phyloP scores from a whole-genome alignment of 208 protist species.

The Acanthamoeba castellanii region DNA sequence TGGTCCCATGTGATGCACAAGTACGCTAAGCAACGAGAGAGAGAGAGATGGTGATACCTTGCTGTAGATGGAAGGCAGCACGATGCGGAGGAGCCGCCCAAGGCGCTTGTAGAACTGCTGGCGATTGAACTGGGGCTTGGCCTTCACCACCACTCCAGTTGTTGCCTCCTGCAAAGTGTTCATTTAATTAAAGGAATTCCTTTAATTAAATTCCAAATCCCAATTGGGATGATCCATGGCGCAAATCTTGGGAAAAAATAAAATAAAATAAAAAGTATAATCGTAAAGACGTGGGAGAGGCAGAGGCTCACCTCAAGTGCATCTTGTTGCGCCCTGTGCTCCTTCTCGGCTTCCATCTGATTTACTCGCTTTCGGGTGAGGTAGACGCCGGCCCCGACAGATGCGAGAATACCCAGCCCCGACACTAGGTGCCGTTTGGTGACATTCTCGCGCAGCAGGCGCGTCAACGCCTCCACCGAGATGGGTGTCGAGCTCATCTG shows the following conservation, averaged over 20 bases:
- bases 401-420: constrained; percentile 14
- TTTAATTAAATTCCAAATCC: too few species aligned
- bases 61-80: constrained; percentile 57
- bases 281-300: too few species aligned
- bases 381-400: neutral
- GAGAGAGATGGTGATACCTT: constrained; percentile 45
- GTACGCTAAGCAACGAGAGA: neutral
- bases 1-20: neutral
- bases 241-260: neutral
- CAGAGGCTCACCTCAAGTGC: neutral
- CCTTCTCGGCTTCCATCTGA: constrained; percentile 37
- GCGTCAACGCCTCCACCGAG: neutral
- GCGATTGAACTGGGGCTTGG: constrained; percentile 31
- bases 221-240: too few species aligned
- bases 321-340: neutral
- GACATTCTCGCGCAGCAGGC: constrained; percentile 31
- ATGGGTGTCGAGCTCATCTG: constrained; percentile 36
- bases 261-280: neutral
- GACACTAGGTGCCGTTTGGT: constrained; percentile 11
- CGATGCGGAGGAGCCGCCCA: constrained; percentile 25
- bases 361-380: neutral
- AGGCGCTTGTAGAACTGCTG: constrained; percentile 46
- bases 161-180: neutral
- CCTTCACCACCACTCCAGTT: neutral
- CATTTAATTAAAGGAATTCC: neutral